Base-by-base conservation (phyloP, 1,139 yeast species). In the Lodderomyces orthopsilosis region DNA sequence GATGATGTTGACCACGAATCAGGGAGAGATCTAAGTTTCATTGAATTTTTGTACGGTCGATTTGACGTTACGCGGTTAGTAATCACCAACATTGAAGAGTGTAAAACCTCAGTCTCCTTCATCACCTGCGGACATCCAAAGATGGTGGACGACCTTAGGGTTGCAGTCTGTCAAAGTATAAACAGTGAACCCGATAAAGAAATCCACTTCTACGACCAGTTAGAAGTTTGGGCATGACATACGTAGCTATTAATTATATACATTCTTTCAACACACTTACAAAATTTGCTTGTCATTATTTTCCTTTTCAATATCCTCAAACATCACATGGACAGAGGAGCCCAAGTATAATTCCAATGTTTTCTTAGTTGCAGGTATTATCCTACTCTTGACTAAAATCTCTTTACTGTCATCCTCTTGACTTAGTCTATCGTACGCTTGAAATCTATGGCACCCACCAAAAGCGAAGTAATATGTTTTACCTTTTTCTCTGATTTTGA, bases 391-490 rank as follows among this genome's bases (percentile, higher is more conserved):
- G 2, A 85, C 91, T 65, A 74, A 52, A 1, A 72, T 66, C 33
- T 75, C 79, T 35, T 67, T 68, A 4, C 46, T 43, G 3, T 55
- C 58, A 2, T 51, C 58, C 23, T 53, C 52, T 14, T 41, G 33
- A 10, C 45, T 47, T 28, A 71, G 51, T 42, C 68, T 65, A 49
- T 83, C 90, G 56, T 85, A 85, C 0, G 91, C 91, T 58, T 86
- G 94, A 52, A 86, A 81, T 48, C 95, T 63, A 58, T 86, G 95
- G 58, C 95, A 86, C 0, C 94, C 94, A 8, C 94, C 94, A 62
- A 86, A 83, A 2, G 94, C 95, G 65, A 86, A 87, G 57, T 82
- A 86, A 58, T 74, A 75, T 23, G 66, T 73, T 43, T 75, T 63
- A 0, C 89, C 93, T 9, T 74, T 59, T 39, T 84, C 85, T 38